These are phyloP conservation scores for Moricandia moricandioides DNA, from an alignment of 345 rosid genomes.

Conservation along the genomic window DNA sequence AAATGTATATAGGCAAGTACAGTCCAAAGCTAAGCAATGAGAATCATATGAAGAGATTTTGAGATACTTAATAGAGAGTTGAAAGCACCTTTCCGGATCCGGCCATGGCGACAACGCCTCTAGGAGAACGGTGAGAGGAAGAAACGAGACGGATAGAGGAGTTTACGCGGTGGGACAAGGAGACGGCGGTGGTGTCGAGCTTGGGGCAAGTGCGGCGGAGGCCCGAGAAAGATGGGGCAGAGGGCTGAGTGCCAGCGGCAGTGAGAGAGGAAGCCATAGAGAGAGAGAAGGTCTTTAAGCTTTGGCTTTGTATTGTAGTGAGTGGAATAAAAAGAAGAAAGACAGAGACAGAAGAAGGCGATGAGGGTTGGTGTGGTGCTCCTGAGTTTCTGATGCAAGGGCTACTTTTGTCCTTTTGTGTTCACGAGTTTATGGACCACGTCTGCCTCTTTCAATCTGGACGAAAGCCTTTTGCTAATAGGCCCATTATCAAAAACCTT, in stretches of 20 bases:
- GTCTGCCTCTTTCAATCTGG: no score
- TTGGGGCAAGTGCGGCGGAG: slow-evolving; percentile 45
- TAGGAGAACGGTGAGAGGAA: slow-evolving; percentile 51
- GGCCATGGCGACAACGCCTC: slow-evolving; percentile 78
- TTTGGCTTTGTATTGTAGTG: slow-evolving; percentile 11
- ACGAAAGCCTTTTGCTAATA: no score
- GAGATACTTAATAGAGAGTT: background rate
- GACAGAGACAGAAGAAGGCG: slow-evolving; percentile 27
- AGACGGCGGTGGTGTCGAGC: slow-evolving; percentile 37
- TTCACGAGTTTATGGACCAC: no score
- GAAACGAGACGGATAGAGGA: slow-evolving; percentile 52
- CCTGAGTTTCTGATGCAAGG: slow-evolving; percentile 4
- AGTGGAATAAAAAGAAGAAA: slow-evolving; percentile 23
- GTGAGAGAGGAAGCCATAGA: slow-evolving; percentile 32
- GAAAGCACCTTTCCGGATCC: slow-evolving; percentile 76
- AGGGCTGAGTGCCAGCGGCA: slow-evolving; percentile 34
- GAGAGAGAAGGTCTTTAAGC: background rate
- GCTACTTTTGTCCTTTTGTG: background rate
- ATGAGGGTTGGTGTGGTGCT: slow-evolving; percentile 36
- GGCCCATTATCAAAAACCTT: no score
- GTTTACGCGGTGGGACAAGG: slow-evolving; percentile 41
- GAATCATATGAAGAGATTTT: background rate
- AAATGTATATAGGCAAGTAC: background rate
- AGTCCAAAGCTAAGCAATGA: slow-evolving; percentile 2
- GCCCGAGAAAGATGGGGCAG: slow-evolving; percentile 53